Evolutionary conservation across 257 asterid species (phyloP).

Genomic region (Euphrasia confusa): DNA sequence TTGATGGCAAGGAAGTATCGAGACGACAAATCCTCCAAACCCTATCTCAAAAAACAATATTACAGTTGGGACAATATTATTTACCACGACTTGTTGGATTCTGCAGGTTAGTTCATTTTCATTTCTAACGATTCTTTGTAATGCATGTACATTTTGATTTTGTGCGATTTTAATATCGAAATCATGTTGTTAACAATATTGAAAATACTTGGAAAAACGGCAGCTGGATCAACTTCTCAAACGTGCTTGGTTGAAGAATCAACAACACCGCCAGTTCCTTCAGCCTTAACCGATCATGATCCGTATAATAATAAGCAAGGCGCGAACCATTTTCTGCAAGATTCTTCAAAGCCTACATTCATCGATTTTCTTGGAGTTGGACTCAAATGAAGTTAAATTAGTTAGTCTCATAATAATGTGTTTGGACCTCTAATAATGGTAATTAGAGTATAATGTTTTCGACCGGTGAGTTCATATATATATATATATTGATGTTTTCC

Average conservation of each 20-base stretch:
- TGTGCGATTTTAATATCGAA: no score
- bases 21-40: slow-evolving; percentile 26
- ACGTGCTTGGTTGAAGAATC: slow-evolving; percentile 20
- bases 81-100: neutral
- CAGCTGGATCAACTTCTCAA: slow-evolving; percentile 22
- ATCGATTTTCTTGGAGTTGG: slow-evolving; percentile 54
- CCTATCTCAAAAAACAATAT: slow-evolving; percentile 23
- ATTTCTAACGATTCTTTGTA: no score
- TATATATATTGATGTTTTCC: no score
- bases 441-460: no score
- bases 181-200: no score
- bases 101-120: neutral
- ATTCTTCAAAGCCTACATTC: slow-evolving; percentile 27
- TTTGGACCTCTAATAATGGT: neutral
- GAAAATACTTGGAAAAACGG: neutral
- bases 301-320: slow-evolving; percentile 11
- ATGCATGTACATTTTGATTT: no score
- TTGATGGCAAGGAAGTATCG: slow-evolving; percentile 40
- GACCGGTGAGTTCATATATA: no score
- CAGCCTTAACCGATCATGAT: neutral
- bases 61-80: neutral
- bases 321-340: slow-evolving; percentile 10
- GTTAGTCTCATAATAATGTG: neutral
- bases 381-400: slow-evolving; percentile 13
- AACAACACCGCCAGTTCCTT: slow-evolving; percentile 9